Conservation (phyloP, 345 rosid genomes). For the Pelargonium nanum region DNA sequence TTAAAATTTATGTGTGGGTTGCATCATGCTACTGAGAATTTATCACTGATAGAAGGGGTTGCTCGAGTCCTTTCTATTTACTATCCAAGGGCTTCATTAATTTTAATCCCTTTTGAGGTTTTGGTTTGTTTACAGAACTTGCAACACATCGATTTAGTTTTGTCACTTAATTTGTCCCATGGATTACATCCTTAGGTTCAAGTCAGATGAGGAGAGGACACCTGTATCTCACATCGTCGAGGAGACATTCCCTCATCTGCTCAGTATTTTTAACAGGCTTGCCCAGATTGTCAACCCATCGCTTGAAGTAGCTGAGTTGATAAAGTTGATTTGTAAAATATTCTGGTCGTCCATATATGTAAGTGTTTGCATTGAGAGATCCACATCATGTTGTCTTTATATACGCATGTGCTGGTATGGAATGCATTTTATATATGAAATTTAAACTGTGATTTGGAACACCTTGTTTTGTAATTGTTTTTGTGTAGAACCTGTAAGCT, state of each 20-base stretch:
- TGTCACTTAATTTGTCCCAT: not conserved
- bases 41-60: too few species aligned
- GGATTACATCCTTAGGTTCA: constrained; percentile 43
- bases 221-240: constrained; percentile 78
- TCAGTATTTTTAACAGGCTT: constrained; percentile 69
- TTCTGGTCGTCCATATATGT: constrained; percentile 98
- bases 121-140: not conserved
- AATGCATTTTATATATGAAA: not conserved
- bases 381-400: not conserved
- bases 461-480: not conserved
- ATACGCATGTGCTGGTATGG: not conserved
- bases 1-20: not conserved
- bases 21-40: too few species aligned
- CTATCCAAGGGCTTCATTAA: not conserved
- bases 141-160: not conserved
- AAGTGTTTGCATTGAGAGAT: constrained; percentile 23
- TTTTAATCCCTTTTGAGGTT: not conserved
- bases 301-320: constrained; percentile 76
- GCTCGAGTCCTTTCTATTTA: too few species aligned
- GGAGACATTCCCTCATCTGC: constrained; percentile 76
- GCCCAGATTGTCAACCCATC: constrained; percentile 75
- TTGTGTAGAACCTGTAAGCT: not conserved
- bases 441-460: not conserved
- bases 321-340: constrained; percentile 94
- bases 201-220: constrained; percentile 92